A percentile compares a stretch with the other conserved stretches of the same genome.
phyloP scores from a whole-genome alignment of 306 rosid species.

The Glycine soja region DNA sequence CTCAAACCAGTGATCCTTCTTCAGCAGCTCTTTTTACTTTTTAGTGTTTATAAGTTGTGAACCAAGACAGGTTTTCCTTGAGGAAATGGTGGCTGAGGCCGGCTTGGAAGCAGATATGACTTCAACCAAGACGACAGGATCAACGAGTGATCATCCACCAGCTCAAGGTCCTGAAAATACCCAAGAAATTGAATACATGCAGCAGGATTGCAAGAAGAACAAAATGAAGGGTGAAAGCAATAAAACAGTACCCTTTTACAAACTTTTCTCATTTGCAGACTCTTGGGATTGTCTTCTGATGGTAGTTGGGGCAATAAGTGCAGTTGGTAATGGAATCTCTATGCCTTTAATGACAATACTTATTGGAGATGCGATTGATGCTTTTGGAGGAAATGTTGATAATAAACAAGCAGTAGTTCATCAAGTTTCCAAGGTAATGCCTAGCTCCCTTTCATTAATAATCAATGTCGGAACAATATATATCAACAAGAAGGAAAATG shows the following conservation, averaged over 20 bases:
- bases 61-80: slow-evolving; percentile 9
- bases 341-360: slow-evolving; percentile 64
- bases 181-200: slow-evolving; percentile 33
- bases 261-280: slow-evolving; percentile 88
- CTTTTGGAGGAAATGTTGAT: slow-evolving; percentile 61
- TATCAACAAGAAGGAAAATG: not conserved
- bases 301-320: slow-evolving; percentile 68
- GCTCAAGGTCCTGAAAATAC: slow-evolving; percentile 40
- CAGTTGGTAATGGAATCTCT: slow-evolving; percentile 63
- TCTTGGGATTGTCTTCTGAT: slow-evolving; percentile 65
- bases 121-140: slow-evolving; percentile 45
- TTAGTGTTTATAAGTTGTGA: not conserved
- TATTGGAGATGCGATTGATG: slow-evolving; percentile 64
- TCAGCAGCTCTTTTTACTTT: not conserved
- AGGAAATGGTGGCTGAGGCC: slow-evolving; percentile 51
- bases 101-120: slow-evolving; percentile 43
- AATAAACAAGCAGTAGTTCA: slow-evolving; percentile 56
- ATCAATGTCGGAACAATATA: not conserved
- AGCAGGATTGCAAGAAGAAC: slow-evolving; percentile 45
- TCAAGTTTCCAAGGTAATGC: slow-evolving; percentile 62
- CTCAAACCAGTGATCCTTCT: slow-evolving; percentile 39
- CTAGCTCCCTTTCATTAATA: slow-evolving; percentile 36
- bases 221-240: slow-evolving; percentile 47
- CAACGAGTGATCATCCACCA: slow-evolving; percentile 46
- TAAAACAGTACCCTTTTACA: slow-evolving; percentile 68